phyloP scores from a whole-genome alignment of 352 stramenopile genomes.

The Peronosclerospora sorghi region DNA sequence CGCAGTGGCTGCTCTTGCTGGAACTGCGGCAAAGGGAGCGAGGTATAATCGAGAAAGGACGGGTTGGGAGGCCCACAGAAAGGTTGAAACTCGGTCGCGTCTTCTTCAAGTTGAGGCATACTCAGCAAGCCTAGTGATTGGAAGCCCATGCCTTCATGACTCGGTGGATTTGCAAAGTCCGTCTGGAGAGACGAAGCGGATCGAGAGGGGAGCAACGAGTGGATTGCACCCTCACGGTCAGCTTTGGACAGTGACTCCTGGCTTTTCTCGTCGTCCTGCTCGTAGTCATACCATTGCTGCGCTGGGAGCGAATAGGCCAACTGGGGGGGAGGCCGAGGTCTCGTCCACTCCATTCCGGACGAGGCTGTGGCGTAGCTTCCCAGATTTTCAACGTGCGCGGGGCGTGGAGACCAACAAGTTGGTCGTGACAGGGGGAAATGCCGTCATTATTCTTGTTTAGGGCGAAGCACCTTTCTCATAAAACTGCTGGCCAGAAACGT shows the following conservation, averaged over 20 bases:
- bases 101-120: slow-evolving; percentile 15
- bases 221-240: not conserved
- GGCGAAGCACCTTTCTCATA: no score
- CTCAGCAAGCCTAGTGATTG: slow-evolving; percentile 10
- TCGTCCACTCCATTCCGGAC: slow-evolving; percentile 23
- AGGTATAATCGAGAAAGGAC: slow-evolving; percentile 1
- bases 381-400: slow-evolving; percentile 15
- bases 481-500: no score
- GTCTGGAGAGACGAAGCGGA: not conserved
- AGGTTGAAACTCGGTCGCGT: slow-evolving; percentile 16
- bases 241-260: not conserved
- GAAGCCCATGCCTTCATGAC: slow-evolving; percentile 1
- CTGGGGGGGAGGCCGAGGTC: slow-evolving; percentile 6
- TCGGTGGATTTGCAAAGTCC: not conserved
- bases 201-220: not conserved
- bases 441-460: no score
- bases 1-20: no score
- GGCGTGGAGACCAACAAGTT: no score
- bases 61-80: slow-evolving; percentile 9
- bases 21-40: not conserved
- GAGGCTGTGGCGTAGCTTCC: slow-evolving; percentile 10
- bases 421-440: no score
- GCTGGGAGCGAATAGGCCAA: not conserved
- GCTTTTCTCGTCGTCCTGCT: not conserved
- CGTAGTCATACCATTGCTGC: slow-evolving; percentile 1